phyloP scores from a whole-genome alignment of 805 yeast species.

The Pichia paraexigua region DNA sequence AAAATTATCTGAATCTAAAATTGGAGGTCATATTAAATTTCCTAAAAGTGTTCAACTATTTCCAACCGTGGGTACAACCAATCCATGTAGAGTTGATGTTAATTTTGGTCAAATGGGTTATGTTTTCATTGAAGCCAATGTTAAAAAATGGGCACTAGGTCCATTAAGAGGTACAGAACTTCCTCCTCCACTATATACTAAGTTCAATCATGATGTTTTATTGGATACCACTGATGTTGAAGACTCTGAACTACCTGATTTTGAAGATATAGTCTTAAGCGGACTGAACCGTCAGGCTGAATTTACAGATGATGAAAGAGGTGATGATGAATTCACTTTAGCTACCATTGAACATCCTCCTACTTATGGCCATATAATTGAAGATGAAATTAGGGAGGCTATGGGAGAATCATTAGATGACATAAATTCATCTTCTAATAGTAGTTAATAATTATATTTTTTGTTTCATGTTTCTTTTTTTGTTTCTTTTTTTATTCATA shows the following conservation, averaged over 20 bases:
- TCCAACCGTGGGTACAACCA: conserved; percentile 77
- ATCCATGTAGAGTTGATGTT: conserved; percentile 75
- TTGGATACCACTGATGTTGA: conserved; percentile 54
- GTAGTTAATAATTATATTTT: background rate
- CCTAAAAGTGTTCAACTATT: conserved; percentile 64
- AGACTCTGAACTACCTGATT: conserved; percentile 50
- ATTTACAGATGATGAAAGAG: conserved; percentile 8
- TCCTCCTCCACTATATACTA: conserved; percentile 90
- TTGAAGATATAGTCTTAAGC: conserved; percentile 33
- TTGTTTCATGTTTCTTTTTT: background rate
- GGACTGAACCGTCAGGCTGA: conserved; percentile 5
- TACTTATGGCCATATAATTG: conserved; percentile 12
- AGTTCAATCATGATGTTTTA: conserved; percentile 68
- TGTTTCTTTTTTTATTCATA: background rate
- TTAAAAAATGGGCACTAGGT: conserved; percentile 94
- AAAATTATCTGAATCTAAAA: conserved; percentile 69
- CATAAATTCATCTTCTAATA: background rate
- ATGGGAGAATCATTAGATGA: conserved; percentile 2
- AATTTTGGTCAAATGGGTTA: conserved; percentile 89
- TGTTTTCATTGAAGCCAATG: conserved; percentile 87
- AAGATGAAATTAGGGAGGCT: conserved; percentile 14
- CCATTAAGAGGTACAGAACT: conserved; percentile 80
- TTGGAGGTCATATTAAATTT: conserved; percentile 72
- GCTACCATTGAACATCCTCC: conserved; percentile 17
- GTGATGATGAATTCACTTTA: conserved; percentile 23